A percentile compares a stretch with the other conserved stretches of the same genome.
These are phyloP conservation scores for Capsicum chinense DNA, from an alignment of 257 asterid genomes.

Conservation along the genomic window DNA sequence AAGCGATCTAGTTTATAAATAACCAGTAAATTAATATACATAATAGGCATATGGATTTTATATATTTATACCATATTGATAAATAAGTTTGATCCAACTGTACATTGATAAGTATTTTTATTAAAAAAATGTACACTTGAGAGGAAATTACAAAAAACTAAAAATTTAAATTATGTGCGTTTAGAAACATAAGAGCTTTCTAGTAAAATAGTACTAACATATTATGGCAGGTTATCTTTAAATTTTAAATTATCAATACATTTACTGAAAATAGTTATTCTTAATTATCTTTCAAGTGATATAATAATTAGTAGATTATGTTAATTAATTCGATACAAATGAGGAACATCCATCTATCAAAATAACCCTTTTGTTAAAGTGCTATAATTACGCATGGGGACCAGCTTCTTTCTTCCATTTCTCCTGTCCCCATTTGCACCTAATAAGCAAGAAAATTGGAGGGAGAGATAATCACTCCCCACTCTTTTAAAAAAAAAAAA, in stretches of 20 bases:
- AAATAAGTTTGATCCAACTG: too few relatives aligned
- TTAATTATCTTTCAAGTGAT: background rate
- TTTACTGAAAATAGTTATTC: background rate
- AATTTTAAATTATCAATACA: background rate
- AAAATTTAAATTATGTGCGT: too few relatives aligned
- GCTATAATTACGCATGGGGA: conserved; percentile 30
- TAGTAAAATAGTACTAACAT: too few relatives aligned
- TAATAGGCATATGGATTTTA: too few relatives aligned
- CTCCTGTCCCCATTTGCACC: conserved; percentile 49
- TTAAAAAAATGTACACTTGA: too few relatives aligned
- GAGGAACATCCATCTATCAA: conserved; percentile 26
- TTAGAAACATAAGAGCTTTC: too few relatives aligned
- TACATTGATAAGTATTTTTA: too few relatives aligned
- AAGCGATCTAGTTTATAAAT: background rate
- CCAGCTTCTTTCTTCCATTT: conserved; percentile 44
- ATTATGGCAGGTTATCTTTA: background rate
- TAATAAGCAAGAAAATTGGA: conserved; percentile 44
- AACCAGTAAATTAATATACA: too few relatives aligned
- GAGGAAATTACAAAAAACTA: too few relatives aligned
- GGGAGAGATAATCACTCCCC: conserved; percentile 26
- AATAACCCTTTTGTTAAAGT: conserved; percentile 29
- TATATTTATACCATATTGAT: too few relatives aligned
- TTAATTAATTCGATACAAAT: background rate
- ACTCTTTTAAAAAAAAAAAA: background rate
- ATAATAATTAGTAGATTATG: background rate